These are phyloP conservation scores for Iris pallida DNA, from an alignment of 116 monocot species.

Conservation along the genomic window DNA sequence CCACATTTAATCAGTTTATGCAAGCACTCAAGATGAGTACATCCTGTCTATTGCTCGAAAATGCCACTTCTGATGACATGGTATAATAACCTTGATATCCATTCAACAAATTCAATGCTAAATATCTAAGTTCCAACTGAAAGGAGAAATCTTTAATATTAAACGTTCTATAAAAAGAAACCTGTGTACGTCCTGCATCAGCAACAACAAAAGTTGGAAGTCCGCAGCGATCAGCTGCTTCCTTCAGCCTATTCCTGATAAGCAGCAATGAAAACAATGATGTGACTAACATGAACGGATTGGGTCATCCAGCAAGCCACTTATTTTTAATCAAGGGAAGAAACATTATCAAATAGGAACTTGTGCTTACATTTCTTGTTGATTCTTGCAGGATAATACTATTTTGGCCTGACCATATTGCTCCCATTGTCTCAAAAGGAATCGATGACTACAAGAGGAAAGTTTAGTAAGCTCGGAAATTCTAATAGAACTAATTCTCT, in stretches of 20 bases:
- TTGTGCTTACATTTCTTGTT: conserved; percentile 83
- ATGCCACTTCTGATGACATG: too few relatives aligned
- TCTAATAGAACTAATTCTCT: too few relatives aligned
- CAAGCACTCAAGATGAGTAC: too few relatives aligned
- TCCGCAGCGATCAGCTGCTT: conserved; percentile 71
- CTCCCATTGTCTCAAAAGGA: conserved; percentile 79
- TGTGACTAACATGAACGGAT: neutral
- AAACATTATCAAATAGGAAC: neutral
- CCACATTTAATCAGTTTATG: too few relatives aligned
- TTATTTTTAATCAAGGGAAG: neutral
- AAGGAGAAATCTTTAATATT: too few relatives aligned
- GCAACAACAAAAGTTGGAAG: conserved; percentile 91
- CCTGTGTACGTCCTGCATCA: conserved; percentile 97
- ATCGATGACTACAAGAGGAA: conserved; percentile 44
- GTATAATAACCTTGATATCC: too few relatives aligned
- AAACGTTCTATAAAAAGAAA: conserved; percentile 5
- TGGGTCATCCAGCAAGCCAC: neutral
- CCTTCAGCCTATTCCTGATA: conserved; percentile 86
- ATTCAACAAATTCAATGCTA: too few relatives aligned
- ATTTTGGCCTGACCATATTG: conserved; percentile 85
- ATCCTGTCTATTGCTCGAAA: too few relatives aligned
- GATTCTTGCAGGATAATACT: conserved; percentile 87
- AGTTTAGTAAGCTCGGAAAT: neutral
- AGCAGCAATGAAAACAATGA: conserved; percentile 4
- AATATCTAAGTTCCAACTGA: too few relatives aligned